Evolutionary conservation across 345 rosid genomes (phyloP).

Genomic region (Syzygium oleosum): DNA sequence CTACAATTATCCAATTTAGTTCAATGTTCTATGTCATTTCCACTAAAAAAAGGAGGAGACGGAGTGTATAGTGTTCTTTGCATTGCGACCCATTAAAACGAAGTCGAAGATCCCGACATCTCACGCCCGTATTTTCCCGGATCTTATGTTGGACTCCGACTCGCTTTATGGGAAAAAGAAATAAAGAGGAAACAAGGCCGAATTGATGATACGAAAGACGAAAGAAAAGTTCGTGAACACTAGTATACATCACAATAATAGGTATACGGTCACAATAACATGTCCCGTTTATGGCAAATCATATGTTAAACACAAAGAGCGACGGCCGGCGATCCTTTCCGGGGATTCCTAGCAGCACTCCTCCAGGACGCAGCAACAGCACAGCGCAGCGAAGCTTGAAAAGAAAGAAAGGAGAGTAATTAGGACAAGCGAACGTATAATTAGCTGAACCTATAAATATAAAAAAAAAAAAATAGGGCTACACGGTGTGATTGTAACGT

Average conservation of each 20-base stretch:
- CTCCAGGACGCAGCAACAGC: not conserved
- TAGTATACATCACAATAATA: not conserved
- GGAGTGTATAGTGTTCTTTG: not conserved
- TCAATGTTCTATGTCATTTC: not conserved
- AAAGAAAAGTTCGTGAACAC: not conserved
- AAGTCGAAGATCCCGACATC: not conserved
- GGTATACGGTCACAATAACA: not conserved
- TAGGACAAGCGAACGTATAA: not conserved
- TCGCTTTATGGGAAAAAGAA: not conserved
- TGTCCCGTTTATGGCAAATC: not conserved
- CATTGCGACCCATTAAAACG: not conserved
- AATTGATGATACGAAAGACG: not conserved
- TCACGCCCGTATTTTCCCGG: not conserved
- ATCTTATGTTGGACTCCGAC: not conserved
- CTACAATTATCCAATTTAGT: not conserved
- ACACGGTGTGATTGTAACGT: not conserved
- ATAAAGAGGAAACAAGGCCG: not conserved
- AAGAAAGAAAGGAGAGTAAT: not conserved
- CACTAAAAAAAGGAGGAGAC: not conserved
- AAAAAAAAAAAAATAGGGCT: not conserved
- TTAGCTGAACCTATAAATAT: not conserved
- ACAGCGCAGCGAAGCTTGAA: conserved; percentile 38
- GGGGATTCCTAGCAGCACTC: not conserved
- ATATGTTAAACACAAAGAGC: not conserved
- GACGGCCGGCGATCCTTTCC: not conserved